These are phyloP conservation scores for Hypoxylon perforatum DNA, from an alignment of 495 filamentous ascomycete genomes.

Conservation along the genomic window DNA sequence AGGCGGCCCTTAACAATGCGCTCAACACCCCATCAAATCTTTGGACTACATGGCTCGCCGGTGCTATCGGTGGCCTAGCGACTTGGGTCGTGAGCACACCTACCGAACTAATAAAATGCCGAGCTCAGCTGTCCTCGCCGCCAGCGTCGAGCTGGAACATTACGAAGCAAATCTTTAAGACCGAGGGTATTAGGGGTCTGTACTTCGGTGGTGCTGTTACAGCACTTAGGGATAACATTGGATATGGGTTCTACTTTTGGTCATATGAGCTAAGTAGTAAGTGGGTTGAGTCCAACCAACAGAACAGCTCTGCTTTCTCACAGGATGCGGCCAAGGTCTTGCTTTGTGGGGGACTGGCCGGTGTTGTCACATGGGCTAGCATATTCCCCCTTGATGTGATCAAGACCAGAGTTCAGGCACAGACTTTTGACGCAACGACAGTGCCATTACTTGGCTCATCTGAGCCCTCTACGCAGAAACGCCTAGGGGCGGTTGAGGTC, in stretches of 20 bases:
- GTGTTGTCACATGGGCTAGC: conserved; percentile 84
- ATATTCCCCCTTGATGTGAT: conserved; percentile 90
- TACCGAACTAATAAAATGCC: conserved; percentile 88
- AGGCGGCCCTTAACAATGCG: conserved; percentile 63
- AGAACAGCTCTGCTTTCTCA: conserved; percentile 39
- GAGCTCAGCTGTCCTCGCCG: conserved; percentile 69
- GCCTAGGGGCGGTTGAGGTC: conserved; percentile 68
- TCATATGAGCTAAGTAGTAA: conserved; percentile 80
- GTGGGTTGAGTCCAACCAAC: conserved; percentile 53
- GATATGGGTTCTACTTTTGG: conserved; percentile 95
- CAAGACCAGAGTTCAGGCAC: conserved; percentile 86
- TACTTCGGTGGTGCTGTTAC: conserved; percentile 85
- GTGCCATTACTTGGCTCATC: conserved; percentile 47
- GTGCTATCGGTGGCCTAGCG: conserved; percentile 79
- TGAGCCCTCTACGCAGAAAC: conserved; percentile 24
- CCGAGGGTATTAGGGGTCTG: conserved; percentile 74
- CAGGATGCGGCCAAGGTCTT: conserved; percentile 71
- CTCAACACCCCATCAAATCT: conserved; percentile 55
- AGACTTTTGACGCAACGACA: conserved; percentile 45
- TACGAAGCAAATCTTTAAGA: conserved; percentile 66
- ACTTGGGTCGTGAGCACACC: conserved; percentile 85
- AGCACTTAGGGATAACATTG: conserved; percentile 81
- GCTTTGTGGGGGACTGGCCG: conserved; percentile 85
- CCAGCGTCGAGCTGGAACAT: conserved; percentile 67
- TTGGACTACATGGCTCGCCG: conserved; percentile 76